Conservation (phyloP, 78 protist genomes). For the Dictyostelium brefeldianum region DNA sequence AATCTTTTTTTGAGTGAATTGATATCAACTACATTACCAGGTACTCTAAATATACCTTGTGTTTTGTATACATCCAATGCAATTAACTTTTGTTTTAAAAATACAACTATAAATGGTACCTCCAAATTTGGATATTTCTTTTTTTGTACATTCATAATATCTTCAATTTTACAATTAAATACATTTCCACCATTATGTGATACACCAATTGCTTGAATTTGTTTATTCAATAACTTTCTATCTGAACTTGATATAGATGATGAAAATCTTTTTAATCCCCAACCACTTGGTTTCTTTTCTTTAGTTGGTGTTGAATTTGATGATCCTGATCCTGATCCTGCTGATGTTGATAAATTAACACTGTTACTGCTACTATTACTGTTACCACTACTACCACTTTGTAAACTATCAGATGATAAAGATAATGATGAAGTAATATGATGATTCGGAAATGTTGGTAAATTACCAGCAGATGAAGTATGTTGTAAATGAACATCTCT, state of each 20-base stretch:
- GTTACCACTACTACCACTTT: neutral
- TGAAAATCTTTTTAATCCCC: constrained; percentile 28
- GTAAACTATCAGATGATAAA: neutral
- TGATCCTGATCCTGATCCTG: neutral
- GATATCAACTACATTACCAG: constrained; percentile 54
- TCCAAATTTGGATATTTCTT: constrained; percentile 34
- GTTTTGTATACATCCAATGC: constrained; percentile 44
- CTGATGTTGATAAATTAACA: neutral
- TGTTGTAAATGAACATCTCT: neutral
- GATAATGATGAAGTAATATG: neutral
- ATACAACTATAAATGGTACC: constrained; percentile 39
- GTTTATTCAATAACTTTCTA: constrained; percentile 20
- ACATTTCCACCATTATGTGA: constrained; percentile 31
- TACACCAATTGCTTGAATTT: constrained; percentile 8
- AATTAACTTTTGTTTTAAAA: constrained; percentile 33
- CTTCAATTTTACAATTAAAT: neutral
- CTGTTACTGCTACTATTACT: neutral
- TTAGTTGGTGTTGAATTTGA: neutral
- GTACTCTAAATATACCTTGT: constrained; percentile 69
- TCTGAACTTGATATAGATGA: neutral
- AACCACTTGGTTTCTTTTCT: constrained; percentile 42
- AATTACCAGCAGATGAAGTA: neutral
- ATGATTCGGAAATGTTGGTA: constrained; percentile 1
- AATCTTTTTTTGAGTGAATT: constrained; percentile 28
- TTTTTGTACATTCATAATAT: constrained; percentile 34